phyloP scores from a whole-genome alignment of 768 basidiomycete genomes.

The Collybiopsis confluens region DNA sequence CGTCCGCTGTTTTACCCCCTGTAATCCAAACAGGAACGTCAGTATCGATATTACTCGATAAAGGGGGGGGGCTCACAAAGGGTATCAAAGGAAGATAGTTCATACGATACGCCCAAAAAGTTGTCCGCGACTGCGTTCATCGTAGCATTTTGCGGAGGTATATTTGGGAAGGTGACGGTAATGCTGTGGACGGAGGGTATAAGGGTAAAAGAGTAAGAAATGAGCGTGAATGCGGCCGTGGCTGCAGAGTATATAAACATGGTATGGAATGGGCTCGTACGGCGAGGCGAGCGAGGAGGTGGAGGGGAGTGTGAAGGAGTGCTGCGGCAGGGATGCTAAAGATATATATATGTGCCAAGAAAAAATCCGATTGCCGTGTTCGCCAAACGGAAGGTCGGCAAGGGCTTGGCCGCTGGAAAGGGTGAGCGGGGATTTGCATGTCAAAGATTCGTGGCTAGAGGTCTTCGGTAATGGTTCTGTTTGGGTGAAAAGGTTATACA shows the following conservation, averaged over 20 bases:
- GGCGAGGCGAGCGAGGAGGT: background rate
- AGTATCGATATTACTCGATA: no score
- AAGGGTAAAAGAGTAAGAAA: background rate
- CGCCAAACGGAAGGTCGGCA: no score
- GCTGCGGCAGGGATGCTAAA: no score
- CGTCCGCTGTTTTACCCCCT: conserved; percentile 27
- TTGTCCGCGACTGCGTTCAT: conserved; percentile 29
- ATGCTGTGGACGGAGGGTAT: background rate
- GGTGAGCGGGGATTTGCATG: no score
- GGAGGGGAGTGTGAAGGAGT: background rate
- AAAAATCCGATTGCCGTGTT: no score
- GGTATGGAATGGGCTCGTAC: background rate
- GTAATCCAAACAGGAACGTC: no score
- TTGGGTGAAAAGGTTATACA: no score
- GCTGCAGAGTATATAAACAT: background rate
- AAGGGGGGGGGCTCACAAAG: conserved; percentile 22
- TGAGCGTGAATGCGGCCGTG: background rate
- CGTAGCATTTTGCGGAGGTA: conserved; percentile 17
- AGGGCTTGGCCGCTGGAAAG: no score
- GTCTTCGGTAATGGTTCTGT: no score
- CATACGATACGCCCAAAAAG: conserved; percentile 35
- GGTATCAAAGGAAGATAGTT: conserved; percentile 33
- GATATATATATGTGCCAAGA: no score
- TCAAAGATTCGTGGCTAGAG: no score
- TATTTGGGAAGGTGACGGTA: conserved; percentile 19